Conservation (phyloP, 169 alveolate species). For the Eimeria brunetti region DNA sequence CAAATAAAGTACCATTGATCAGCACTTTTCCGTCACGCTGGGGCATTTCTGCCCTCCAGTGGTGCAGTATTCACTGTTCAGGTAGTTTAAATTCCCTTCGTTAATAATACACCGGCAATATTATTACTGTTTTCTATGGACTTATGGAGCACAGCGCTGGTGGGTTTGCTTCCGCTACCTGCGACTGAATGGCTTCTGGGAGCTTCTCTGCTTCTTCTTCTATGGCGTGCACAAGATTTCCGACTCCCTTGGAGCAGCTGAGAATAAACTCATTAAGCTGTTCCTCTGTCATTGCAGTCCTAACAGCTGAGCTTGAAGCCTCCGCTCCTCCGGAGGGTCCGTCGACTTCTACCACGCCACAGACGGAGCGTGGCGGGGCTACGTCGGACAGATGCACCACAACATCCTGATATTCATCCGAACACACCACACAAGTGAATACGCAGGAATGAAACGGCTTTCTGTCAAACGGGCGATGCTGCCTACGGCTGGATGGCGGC, state of each 20-base stretch:
- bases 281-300: conserved; percentile 36
- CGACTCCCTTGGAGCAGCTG: conserved; percentile 62
- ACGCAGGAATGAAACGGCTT: not conserved
- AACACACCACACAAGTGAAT: not conserved
- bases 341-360: conserved; percentile 44
- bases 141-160: not conserved
- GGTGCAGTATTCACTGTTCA: not conserved
- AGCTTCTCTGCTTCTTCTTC: conserved; percentile 66
- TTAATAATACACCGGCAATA: not conserved
- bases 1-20: not conserved
- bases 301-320: conserved; percentile 3
- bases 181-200: conserved; percentile 59
- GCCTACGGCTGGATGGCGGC: not conserved
- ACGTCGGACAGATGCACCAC: conserved; percentile 59
- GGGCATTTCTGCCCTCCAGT: too few relatives aligned
- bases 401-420: conserved; percentile 13
- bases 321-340: not conserved
- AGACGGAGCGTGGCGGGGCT: conserved; percentile 68
- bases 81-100: not conserved
- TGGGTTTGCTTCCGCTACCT: conserved; percentile 1
- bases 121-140: not conserved
- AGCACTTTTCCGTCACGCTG: not conserved
- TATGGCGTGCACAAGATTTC: conserved; percentile 56
- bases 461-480: not conserved
- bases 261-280: conserved; percentile 57